phyloP scores from a whole-genome alignment of 176 grass and related monocot genomes.

The Themeda triandra region DNA sequence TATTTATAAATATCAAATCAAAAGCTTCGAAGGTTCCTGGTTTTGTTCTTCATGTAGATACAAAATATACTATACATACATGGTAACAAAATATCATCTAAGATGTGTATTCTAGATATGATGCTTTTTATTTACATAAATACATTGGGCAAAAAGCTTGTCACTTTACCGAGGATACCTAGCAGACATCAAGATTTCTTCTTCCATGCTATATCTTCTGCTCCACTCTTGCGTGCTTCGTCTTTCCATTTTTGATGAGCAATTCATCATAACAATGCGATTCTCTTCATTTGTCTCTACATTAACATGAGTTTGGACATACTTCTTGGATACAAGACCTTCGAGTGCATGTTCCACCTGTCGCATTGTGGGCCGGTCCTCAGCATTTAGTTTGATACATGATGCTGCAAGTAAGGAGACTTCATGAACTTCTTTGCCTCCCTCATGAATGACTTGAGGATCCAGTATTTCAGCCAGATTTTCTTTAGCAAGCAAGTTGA shows the following conservation, averaged over 20 bases:
- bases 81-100: too few species aligned
- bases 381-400: background rate
- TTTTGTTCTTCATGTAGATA: too few species aligned
- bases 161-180: background rate
- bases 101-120: background rate
- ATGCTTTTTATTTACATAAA: background rate
- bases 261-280: background rate
- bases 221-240: background rate
- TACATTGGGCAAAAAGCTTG: background rate
- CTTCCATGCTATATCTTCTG: conserved; percentile 5
- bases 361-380: conserved; percentile 4
- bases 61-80: too few species aligned
- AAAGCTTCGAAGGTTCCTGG: too few species aligned
- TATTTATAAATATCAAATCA: too few species aligned
- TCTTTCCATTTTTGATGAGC: background rate
- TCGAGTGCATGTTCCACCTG: background rate
- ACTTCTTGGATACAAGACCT: background rate
- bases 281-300: background rate
- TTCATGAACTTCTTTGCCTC: conserved; percentile 5
- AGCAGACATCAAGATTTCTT: conserved; percentile 3
- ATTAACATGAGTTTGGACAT: background rate
- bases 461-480: background rate
- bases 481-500: background rate
- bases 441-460: background rate
- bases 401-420: background rate